These are phyloP conservation scores for Triangularia verruculosa DNA, from an alignment of 2,329 filamentous ascomycete species.

Conservation along the genomic window DNA sequence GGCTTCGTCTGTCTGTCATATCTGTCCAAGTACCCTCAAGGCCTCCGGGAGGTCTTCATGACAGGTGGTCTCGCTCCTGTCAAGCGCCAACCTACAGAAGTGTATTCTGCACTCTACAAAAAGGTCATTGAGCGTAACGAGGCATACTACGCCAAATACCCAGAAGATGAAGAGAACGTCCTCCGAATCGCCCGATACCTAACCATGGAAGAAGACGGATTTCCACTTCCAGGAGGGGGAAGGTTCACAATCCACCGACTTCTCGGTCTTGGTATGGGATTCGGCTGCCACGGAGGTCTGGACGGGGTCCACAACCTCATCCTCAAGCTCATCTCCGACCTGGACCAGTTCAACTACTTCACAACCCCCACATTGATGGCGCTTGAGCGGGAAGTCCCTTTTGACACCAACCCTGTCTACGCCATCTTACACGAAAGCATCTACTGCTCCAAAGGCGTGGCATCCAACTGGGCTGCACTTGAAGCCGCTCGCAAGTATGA, in stretches of 20 bases:
- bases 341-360: conserved; percentile 73
- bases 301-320: conserved; percentile 73
- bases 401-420: conserved; percentile 79
- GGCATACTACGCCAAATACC: conserved; percentile 80
- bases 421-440: conserved; percentile 83
- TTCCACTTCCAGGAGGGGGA: conserved; percentile 69
- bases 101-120: conserved; percentile 70
- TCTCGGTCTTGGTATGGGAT: conserved; percentile 70
- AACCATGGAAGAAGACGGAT: conserved; percentile 48
- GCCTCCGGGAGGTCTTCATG: conserved; percentile 77
- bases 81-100: conserved; percentile 65
- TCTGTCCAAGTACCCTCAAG: conserved; percentile 74
- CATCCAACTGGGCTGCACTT: conserved; percentile 17
- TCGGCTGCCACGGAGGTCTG: conserved; percentile 77
- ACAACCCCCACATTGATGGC: conserved; percentile 66
- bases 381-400: conserved; percentile 65
- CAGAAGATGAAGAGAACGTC: conserved; percentile 70
- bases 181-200: conserved; percentile 66
- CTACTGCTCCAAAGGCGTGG: conserved; percentile 61
- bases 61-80: conserved; percentile 82
- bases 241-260: conserved; percentile 70
- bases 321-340: conserved; percentile 66
- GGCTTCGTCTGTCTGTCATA: conserved; percentile 85
- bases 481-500: conserved; percentile 4
- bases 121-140: conserved; percentile 70